These are phyloP conservation scores for Anacardium occidentale DNA, from an alignment of 345 rosid genomes.

Conservation along the genomic window DNA sequence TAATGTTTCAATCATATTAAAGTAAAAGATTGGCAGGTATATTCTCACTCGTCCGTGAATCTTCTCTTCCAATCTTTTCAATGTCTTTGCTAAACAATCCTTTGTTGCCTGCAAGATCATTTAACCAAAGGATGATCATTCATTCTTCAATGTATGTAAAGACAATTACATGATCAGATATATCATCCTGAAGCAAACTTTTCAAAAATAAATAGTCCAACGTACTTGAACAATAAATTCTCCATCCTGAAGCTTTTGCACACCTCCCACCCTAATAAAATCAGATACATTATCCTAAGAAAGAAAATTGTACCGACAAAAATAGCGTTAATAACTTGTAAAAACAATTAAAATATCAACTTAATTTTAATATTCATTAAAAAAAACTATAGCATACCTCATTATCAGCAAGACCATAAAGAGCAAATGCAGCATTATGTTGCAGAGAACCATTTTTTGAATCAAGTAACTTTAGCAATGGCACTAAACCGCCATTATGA, in stretches of 20 bases:
- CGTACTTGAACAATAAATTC: constrained; percentile 93
- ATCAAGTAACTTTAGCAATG: constrained; percentile 90
- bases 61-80: constrained; percentile 97
- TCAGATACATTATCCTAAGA: constrained; percentile 89
- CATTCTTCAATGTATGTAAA: constrained; percentile 7
- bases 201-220: constrained; percentile 15
- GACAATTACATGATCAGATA: neutral
- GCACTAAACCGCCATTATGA: constrained; percentile 85
- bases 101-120: constrained; percentile 79
- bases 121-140: constrained; percentile 23
- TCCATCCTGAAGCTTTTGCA: constrained; percentile 93
- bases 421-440: constrained; percentile 99
- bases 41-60: constrained; percentile 86
- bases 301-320: constrained; percentile 28
- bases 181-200: neutral
- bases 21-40: constrained; percentile 16
- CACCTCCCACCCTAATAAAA: constrained; percentile 97
- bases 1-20: neutral
- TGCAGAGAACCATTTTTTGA: constrained; percentile 96
- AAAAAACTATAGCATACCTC: constrained; percentile 54
- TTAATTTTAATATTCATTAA: constrained; percentile 19
- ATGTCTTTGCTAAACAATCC: constrained; percentile 94
- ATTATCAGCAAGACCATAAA: constrained; percentile 97
- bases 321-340: constrained; percentile 3
- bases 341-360: constrained; percentile 23